Evolutionary conservation across 257 asterid genomes (phyloP), one percentile per base, ranked within the genome.

Genomic region (Leptodermis oblonga): DNA sequence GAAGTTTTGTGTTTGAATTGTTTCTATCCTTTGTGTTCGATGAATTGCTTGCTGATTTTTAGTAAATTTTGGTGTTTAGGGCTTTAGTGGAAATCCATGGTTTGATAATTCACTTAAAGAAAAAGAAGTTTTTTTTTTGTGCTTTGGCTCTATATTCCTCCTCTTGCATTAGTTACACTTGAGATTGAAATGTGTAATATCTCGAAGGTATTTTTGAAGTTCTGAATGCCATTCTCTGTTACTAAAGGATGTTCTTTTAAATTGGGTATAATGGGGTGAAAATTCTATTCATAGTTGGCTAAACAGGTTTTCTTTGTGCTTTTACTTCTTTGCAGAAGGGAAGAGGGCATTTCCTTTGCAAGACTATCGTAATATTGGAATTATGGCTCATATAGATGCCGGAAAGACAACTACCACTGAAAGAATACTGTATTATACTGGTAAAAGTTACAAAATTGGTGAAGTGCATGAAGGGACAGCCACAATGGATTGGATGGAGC

Each of bases 401-500:
- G 99, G 99, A n/a, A 93, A 93, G 79, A 93, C 99, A 22, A 90
- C 99, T 3, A 90, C 97, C 0, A 93, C 99, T 0, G 97, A 93
- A 78, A 80, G 97, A 28, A 74, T 93, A 73, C 87, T 93, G 22
- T 93, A 81, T 82, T 90, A 93, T 69, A 93, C 99, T 1, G 99
- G 99, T 20, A 76, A 88, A 79, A 93, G 86, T 85, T 93, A 93
- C 86, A 93, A 93, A 81, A 90, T 93, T 8, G 99, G 99, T 20
- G 99, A 93, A 78, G 99, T 93, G 51, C 99, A 93, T 17, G 99
- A 90, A 72, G 97, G 99, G 56, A 93, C 99, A 31, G 97, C 99
- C 68, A 90, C 99, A 0, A 93, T 93, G 97, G 99, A 93, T 80
- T 93, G 99, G 99, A 93, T 93, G 99, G 99, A 93, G 84, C 99